Base-by-base conservation (phyloP, 2,329 filamentous ascomycete genomes). In the Diaporthe amygdali region DNA sequence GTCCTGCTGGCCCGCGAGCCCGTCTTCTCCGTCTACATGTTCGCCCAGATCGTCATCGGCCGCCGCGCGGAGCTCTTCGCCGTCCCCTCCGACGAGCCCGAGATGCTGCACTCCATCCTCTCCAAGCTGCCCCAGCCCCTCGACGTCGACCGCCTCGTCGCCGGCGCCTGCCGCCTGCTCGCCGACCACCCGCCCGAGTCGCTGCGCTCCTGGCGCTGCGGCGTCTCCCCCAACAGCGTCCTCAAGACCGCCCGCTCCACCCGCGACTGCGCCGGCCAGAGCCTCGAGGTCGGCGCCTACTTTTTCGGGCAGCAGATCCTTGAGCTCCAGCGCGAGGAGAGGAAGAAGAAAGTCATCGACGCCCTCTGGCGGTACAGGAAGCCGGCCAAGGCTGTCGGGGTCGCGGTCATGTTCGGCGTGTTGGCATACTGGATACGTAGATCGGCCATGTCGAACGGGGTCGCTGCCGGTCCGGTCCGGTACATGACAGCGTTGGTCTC, bases 1-100 rank as follows among this genome's bases (percentile, higher is more conserved):
- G 95, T 96, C 68, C 88, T 99, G 59, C 87, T 99, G 6, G 94
- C 96, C 3, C 90, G 90, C 61, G 94, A 97, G 80, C 94, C 95
- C n/a, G 92, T 93, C 47, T 94, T 97, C 77, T 92, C 92, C 22
- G 88, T 98, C 66, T 99, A 99, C 81, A 87, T 98, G 68, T 98
- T 97, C 82, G 94, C 95, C 1, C 93, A 94, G 78, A 95, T 97
- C 73, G 91, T 97, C 51, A 86, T 97, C 41, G 90, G 91, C 55
- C 92, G 96, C 46, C 92, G 93, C 70, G 88, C 90, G 41, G 95
- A 98, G 81, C 88, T 99, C n/a, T 89, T 98, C 74, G 92, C 94
- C 64, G 93, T 94, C n/a, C 90, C 92, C 1, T 81, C 86, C 25
- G 93, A 97, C 75, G 95, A 97, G 79, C 92, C 94, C 8, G 96